Base-by-base conservation (phyloP, 2,329 filamentous ascomycete species). In the Ophiostoma ulmi region DNA sequence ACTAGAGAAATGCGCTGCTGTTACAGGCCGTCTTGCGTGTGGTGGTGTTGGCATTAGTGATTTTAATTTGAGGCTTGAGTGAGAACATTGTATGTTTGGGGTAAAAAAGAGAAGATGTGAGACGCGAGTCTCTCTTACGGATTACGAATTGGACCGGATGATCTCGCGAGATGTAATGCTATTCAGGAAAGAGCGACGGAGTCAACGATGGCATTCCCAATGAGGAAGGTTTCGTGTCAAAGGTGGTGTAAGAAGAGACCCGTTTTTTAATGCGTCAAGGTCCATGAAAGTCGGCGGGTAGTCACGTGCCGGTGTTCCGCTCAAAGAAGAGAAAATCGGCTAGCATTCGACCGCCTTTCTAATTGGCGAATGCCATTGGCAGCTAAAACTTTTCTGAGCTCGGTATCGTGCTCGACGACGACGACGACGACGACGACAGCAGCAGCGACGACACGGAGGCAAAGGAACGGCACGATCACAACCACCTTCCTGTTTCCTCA, bases 311-410 rank as follows among this genome's bases (percentile, higher is more conserved):
- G 22, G 52, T 20, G 3, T 58, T 26, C 17, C 39, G 39, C 22
- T 14, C 58, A 31, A 63, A 63, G 36, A 26, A 31, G 52, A 58
- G n/a, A 31, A 58, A 58, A 11, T 48, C 22, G 20, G 31, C 61
- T 39, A 65, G 35, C 35, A 65, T 39, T 26, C 36, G 6, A 39
- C n/a, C 55, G 7, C 41, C 17, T 39, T 31, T 31, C 31, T 48
- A 3, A 31, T 67, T 67, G 65, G 65, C 65, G 65, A 41, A 41
- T 39, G 26, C 26, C 13, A 48, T 39, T 39, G 36, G 67, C 31
- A 39, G 65, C 71, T 70, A 74, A 74, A 73, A 72, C 72, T 71
- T 70, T 70, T 69, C 55, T 69, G 58, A 68, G 71, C 70, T 39
- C 31, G 64, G 63, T 22, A 64, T 39, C 63, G 63, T 64, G 63